phyloP scores from a whole-genome alignment of 148 eudicot species.

The Vaccinium myrtillus region DNA sequence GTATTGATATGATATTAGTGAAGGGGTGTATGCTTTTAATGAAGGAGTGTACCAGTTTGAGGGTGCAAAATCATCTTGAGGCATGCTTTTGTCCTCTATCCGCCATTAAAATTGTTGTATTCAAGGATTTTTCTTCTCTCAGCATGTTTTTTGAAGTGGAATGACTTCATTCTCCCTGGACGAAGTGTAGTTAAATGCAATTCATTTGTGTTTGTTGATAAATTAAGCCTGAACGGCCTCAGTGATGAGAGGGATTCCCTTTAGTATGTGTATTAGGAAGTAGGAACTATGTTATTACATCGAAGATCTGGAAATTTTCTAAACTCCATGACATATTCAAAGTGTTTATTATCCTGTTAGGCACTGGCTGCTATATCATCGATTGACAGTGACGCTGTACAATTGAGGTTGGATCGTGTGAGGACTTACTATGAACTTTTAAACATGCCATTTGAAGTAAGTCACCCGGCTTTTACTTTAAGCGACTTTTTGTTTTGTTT shows the following conservation, averaged over 20 bases:
- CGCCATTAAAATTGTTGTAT: not conserved
- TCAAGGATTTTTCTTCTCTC: not conserved
- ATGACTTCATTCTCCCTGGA: not conserved
- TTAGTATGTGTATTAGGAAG: not conserved
- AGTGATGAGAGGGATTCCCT: not conserved
- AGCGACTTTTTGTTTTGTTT: not conserved
- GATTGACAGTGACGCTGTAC: slow-evolving; percentile 67
- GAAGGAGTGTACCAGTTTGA: not conserved
- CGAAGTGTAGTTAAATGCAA: not conserved
- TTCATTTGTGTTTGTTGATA: not conserved
- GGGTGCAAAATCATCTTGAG: not conserved
- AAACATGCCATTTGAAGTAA: slow-evolving; percentile 98
- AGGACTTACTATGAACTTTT: slow-evolving; percentile 92
- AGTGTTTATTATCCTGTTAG: slow-evolving; percentile 32
- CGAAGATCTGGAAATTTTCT: not conserved
- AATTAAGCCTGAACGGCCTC: not conserved
- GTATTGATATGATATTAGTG: not conserved
- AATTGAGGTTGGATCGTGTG: slow-evolving; percentile 79
- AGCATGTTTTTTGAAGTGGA: not conserved
- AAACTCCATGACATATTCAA: not conserved
- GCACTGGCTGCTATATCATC: slow-evolving; percentile 90
- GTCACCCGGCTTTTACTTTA: slow-evolving; percentile 2
- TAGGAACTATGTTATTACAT: not conserved
- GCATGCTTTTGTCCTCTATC: not conserved
- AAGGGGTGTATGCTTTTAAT: no score